Conservation (phyloP, 2,329 filamentous ascomycete species). For the Drechslerella coelobrocha region DNA sequence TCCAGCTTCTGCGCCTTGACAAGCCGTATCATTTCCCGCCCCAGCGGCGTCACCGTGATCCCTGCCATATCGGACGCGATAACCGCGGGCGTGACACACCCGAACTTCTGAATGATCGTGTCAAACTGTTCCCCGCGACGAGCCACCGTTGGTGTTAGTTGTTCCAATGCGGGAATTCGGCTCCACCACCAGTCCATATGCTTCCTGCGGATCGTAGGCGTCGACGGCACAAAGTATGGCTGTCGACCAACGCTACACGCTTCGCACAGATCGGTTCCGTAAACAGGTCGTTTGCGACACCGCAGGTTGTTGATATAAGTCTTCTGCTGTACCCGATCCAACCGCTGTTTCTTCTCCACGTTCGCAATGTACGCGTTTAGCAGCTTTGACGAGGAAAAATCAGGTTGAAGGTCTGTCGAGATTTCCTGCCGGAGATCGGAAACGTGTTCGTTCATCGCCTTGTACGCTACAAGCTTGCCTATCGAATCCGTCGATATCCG, state of each 20-base stretch:
- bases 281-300: slow-evolving; percentile 79
- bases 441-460: slow-evolving; percentile 51
- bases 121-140: slow-evolving; percentile 76
- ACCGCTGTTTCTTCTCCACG: slow-evolving; percentile 70
- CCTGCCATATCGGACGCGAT: slow-evolving; percentile 78
- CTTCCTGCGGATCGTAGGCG: slow-evolving; percentile 58
- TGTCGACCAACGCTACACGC: slow-evolving; percentile 70
- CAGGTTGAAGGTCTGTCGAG: slow-evolving; percentile 57
- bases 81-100: slow-evolving; percentile 87
- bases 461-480: slow-evolving; percentile 50
- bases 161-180: slow-evolving; percentile 68
- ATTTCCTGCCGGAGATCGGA: slow-evolving; percentile 40
- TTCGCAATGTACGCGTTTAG: slow-evolving; percentile 77
- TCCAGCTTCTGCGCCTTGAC: slow-evolving; percentile 65
- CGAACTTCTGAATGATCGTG: slow-evolving; percentile 81
- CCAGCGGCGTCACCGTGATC: slow-evolving; percentile 69
- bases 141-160: slow-evolving; percentile 76
- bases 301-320: slow-evolving; percentile 82
- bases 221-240: slow-evolving; percentile 58
- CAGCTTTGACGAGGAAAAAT: slow-evolving; percentile 51
- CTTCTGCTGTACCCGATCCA: slow-evolving; percentile 80
- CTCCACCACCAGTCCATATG: slow-evolving; percentile 78
- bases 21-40: slow-evolving; percentile 66
- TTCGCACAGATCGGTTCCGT: slow-evolving; percentile 79
- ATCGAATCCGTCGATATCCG: slow-evolving; percentile 38